phyloP scores from a whole-genome alignment of 805 yeast genomes.

The Deakozyma indianensis region DNA sequence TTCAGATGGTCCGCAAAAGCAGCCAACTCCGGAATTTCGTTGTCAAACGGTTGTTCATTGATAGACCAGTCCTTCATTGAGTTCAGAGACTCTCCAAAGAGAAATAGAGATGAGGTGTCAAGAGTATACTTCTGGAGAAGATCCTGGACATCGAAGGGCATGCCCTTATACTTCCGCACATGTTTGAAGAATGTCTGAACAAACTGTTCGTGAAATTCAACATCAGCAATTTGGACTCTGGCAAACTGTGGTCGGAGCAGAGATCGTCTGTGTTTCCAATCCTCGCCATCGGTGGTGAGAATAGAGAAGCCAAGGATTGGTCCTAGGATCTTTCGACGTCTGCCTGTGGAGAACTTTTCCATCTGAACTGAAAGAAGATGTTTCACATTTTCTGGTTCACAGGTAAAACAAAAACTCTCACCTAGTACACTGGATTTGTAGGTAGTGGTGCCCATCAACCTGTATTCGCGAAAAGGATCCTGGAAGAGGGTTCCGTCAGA shows the following conservation, averaged over 20 bases:
- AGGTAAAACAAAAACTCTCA: neutral
- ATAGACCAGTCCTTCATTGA: conserved; percentile 7
- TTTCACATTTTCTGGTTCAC: conserved; percentile 21
- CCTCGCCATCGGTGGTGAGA: conserved; percentile 21
- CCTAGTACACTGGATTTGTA: neutral
- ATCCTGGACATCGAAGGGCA: conserved; percentile 9
- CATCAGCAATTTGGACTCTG: neutral
- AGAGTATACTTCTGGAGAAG: conserved; percentile 13
- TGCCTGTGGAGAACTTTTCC: conserved; percentile 17
- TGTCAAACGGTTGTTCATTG: conserved; percentile 15
- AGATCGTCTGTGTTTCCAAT: conserved; percentile 21
- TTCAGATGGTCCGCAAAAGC: neutral
- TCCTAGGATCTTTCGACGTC: conserved; percentile 12
- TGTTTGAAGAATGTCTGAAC: conserved; percentile 1
- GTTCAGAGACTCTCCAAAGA: conserved; percentile 13
- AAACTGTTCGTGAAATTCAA: neutral
- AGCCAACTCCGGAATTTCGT: conserved; percentile 10
- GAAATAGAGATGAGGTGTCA: conserved; percentile 18
- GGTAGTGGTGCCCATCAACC: neutral
- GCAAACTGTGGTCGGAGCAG: conserved; percentile 20
- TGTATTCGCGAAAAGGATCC: neutral
- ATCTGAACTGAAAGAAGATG: conserved; percentile 19
- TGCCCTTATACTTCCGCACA: conserved; percentile 3
- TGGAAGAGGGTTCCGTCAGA: neutral
- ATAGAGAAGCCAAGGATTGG: conserved; percentile 22